phyloP scores from a whole-genome alignment of 2,329 filamentous ascomycete species.

The Ramichloridium luteum region DNA sequence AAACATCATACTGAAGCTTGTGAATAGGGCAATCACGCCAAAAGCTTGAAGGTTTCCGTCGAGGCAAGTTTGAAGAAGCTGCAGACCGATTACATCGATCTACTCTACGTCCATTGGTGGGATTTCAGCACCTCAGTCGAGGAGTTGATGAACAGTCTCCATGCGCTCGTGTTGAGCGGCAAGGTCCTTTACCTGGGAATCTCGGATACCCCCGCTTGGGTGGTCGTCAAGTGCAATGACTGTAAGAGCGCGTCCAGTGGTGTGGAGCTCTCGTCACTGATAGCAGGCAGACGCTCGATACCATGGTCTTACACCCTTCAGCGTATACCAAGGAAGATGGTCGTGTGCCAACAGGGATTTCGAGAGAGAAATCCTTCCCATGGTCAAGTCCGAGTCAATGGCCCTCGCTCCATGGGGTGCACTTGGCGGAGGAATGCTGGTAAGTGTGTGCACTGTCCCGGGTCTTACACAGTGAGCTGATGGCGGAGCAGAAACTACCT shows the following conservation, averaged over 20 bases:
- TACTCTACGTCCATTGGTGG: constrained; percentile 40
- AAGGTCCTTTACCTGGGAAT: constrained; percentile 59
- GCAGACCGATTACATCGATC: constrained; percentile 56
- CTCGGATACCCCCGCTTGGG: constrained; percentile 58
- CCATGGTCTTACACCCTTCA: constrained; percentile 27
- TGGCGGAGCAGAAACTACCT: constrained; percentile 10
- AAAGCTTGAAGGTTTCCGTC: constrained; percentile 44
- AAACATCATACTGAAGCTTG: no score
- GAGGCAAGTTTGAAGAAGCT: constrained; percentile 35
- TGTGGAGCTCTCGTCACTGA: neutral
- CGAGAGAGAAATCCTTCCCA: constrained; percentile 36
- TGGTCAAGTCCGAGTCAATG: constrained; percentile 32
- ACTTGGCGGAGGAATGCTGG: constrained; percentile 9
- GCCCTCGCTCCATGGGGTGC: constrained; percentile 45
- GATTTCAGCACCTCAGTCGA: constrained; percentile 53
- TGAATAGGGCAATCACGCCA: constrained; percentile 53
- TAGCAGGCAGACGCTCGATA: no score
- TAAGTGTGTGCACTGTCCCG: no score
- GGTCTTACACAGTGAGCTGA: no score
- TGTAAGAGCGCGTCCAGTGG: constrained; percentile 25
- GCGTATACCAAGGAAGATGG: constrained; percentile 29
- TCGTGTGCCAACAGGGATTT: constrained; percentile 25
- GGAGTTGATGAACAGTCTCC: constrained; percentile 57
- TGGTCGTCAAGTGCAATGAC: no score
- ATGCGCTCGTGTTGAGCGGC: constrained; percentile 45